Conservation (phyloP, 2,329 filamentous ascomycete species). For the Diaporthe sp. region DNA sequence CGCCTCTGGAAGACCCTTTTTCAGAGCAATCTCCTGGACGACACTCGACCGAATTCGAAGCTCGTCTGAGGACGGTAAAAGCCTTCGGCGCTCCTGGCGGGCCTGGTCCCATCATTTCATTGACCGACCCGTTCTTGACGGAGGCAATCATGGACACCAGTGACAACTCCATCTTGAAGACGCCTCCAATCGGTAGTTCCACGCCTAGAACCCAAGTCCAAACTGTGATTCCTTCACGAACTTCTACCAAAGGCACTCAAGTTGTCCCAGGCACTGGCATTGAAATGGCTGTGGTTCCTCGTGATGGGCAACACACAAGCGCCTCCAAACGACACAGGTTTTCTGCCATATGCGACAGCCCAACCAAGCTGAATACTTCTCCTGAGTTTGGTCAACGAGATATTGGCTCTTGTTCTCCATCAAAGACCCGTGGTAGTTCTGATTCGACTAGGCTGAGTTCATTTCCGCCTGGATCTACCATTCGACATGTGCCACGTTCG, state of each 20-base stretch:
- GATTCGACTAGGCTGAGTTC: conserved; percentile 30
- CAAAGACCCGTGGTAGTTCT: not conserved
- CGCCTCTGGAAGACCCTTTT: conserved; percentile 38
- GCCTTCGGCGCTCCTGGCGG: not conserved
- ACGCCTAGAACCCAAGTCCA: conserved; percentile 35
- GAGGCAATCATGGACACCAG: conserved; percentile 42
- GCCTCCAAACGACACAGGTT: not conserved
- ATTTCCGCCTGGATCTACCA: conserved; percentile 34
- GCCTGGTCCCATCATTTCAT: not conserved
- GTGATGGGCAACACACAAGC: not conserved
- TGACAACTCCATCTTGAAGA: conserved; percentile 37
- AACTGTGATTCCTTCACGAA: not conserved
- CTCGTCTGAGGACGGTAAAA: conserved; percentile 32
- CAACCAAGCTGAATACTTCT: not conserved
- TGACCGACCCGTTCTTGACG: conserved; percentile 45
- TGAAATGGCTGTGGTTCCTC: not conserved
- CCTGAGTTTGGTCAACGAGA: not conserved
- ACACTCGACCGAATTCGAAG: conserved; percentile 36
- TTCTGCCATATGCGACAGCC: not conserved
- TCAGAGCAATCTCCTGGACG: conserved; percentile 28
- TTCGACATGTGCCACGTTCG: conserved; percentile 36
- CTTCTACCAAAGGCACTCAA: not conserved
- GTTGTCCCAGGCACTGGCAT: not conserved
- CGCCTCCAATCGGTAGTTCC: conserved; percentile 37
- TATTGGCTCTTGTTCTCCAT: not conserved